These are phyloP conservation scores for Fusarium decemcellulare DNA, from an alignment of 2,329 filamentous ascomycete species.

Conservation along the genomic window DNA sequence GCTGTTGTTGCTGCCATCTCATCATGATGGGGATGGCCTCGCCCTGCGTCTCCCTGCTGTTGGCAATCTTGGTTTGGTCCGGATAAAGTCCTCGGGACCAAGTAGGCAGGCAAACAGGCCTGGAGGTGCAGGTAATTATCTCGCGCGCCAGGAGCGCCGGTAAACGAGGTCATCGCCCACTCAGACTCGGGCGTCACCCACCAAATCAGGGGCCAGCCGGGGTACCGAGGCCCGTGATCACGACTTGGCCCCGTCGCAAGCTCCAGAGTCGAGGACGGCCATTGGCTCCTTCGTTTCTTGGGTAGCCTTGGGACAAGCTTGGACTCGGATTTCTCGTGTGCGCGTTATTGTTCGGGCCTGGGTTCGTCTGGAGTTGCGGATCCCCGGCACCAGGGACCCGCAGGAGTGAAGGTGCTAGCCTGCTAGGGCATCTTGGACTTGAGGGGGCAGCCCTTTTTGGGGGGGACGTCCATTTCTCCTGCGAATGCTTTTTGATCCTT, in stretches of 20 bases:
- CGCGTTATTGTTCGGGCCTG: neutral
- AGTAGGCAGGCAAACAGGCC: neutral
- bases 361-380: neutral
- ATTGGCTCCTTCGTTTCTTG: neutral
- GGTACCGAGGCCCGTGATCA: slow-evolving; percentile 9
- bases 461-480: slow-evolving; percentile 11
- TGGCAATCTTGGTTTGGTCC: neutral
- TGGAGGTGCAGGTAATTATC: slow-evolving; percentile 1
- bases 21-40: neutral
- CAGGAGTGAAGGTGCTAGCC: too few species aligned
- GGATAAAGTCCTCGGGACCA: neutral
- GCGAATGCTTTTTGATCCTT: slow-evolving; percentile 2
- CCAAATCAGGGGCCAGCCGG: slow-evolving; percentile 11
- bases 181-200: neutral
- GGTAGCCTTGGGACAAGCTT: slow-evolving; percentile 3
- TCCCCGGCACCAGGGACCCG: slow-evolving; percentile 6
- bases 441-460: neutral
- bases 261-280: neutral
- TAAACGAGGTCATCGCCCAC: slow-evolving; percentile 7
- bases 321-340: slow-evolving; percentile 2
- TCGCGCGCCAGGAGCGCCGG: slow-evolving; percentile 4
- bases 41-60: neutral
- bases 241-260: neutral
- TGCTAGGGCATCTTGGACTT: neutral
- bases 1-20: neutral